These are phyloP conservation scores for Arabis alpina DNA, from an alignment of 345 rosid genomes.

Conservation along the genomic window DNA sequence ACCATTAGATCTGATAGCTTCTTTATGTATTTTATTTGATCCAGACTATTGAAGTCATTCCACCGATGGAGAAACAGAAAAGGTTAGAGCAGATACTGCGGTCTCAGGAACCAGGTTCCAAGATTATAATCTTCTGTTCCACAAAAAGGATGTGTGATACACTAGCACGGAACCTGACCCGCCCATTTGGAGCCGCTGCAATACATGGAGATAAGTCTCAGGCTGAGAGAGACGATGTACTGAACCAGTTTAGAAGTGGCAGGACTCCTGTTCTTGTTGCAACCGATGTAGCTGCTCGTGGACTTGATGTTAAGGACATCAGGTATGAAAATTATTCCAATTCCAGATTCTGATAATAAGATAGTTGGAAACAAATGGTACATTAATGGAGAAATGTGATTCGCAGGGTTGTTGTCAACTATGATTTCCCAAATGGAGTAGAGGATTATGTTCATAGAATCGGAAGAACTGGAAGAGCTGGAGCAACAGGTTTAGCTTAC, in stretches of 20 bases:
- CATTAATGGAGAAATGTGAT: slow-evolving; percentile 16
- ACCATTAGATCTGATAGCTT: slow-evolving; percentile 6
- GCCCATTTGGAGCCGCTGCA: slow-evolving; percentile 79
- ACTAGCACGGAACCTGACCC: slow-evolving; percentile 70
- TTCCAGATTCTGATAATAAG: not conserved
- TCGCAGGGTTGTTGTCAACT: slow-evolving; percentile 89
- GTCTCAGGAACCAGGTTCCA: slow-evolving; percentile 85
- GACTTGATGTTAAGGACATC: slow-evolving; percentile 89
- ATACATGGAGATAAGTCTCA: slow-evolving; percentile 94
- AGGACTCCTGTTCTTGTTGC: slow-evolving; percentile 88
- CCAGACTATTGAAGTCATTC: slow-evolving; percentile 74
- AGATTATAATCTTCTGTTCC: slow-evolving; percentile 80
- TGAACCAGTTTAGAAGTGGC: slow-evolving; percentile 79
- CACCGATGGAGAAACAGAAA: slow-evolving; percentile 81
- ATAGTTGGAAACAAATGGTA: not conserved
- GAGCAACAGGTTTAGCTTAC: slow-evolving; percentile 89
- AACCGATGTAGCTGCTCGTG: slow-evolving; percentile 95
- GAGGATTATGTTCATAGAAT: slow-evolving; percentile 98
- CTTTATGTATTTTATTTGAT: not conserved
- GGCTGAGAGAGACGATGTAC: slow-evolving; percentile 73
- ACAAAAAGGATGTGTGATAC: slow-evolving; percentile 91
- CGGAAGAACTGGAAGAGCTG: slow-evolving; percentile 98
- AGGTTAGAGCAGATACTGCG: slow-evolving; percentile 87
- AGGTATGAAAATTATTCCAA: slow-evolving; percentile 45
- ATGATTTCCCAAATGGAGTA: slow-evolving; percentile 94